These are phyloP conservation scores for Pythium angustatum DNA, from an alignment of 352 stramenopile genomes.

Conservation along the genomic window DNA sequence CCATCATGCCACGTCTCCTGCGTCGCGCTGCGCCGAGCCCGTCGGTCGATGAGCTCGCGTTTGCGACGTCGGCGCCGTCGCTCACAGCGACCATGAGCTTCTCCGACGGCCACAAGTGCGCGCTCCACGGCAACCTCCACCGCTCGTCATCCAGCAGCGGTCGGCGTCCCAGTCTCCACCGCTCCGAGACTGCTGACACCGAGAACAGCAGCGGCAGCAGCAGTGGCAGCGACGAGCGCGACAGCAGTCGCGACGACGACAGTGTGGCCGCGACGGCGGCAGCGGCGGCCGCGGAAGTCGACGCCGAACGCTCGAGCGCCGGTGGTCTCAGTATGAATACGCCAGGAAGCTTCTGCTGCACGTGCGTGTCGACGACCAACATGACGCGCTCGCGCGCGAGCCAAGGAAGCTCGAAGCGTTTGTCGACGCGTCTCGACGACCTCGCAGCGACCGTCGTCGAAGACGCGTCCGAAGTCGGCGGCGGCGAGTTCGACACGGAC, in stretches of 20 bases:
- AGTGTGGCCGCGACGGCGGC: conserved; percentile 7
- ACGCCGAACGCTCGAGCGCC: conserved; percentile 12
- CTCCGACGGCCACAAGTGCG: conserved; percentile 14
- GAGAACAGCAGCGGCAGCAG: conserved; percentile 27
- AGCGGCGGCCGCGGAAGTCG: conserved; percentile 14
- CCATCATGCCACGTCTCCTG: conserved; percentile 70
- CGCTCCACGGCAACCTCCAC: conserved; percentile 14
- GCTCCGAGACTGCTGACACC: conserved; percentile 24
- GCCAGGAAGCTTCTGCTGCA: conserved; percentile 19
- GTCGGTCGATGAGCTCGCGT: conserved; percentile 72
- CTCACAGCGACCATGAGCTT: conserved; percentile 26
- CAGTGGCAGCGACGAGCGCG: conserved; percentile 24
- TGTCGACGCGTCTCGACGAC: conserved; percentile 27
- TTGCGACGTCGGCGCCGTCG: conserved; percentile 38
- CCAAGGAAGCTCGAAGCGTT: conserved; percentile 31
- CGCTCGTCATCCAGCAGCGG: conserved; percentile 17
- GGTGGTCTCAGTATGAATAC: too few species aligned
- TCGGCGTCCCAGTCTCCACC: conserved; percentile 30
- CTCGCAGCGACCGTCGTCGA: conserved; percentile 21
- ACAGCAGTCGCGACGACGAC: conserved; percentile 24
- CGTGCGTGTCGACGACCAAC: conserved; percentile 3
- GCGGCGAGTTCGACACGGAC: conserved; percentile 37
- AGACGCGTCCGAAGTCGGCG: neutral
- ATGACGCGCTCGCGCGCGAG: conserved; percentile 19
- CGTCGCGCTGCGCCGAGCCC: conserved; percentile 65